Base-by-base conservation (phyloP, 108 stramenopile species). In the Nitzschia putrida region DNA sequence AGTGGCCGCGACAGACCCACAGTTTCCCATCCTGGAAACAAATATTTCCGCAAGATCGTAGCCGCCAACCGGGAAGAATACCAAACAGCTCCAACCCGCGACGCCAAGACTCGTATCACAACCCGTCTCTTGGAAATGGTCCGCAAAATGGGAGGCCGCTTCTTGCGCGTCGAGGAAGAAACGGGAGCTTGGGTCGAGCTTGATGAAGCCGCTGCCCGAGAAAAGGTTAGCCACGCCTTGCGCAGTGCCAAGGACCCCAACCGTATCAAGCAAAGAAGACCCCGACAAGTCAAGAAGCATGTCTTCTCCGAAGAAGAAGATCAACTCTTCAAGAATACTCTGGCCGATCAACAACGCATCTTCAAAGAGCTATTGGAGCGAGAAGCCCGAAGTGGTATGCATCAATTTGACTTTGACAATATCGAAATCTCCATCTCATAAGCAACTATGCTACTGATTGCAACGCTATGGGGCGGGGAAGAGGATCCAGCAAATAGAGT, bases 151-250 rank as follows among this genome's bases (percentile, higher is more conserved):
- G 64, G 64, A 13, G 69, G 69, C 22, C 61, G 61, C 37, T 77
- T 77, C 43, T 55, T 77, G 13, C 70, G 70, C 7, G 22, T 51
- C 34, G 55, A 77, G 25, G 76, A 64, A 56, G 41, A 18, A 3
- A 71, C 63, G 7, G 52, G 59, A 0, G 26, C 13, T 14, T 77
- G 68, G 69, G 44, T 29, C 22, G 76, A 77, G 40, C 69, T 65
- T 10, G 69, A 69, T 54, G 68, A 76, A 3, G 29, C 20, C 26
- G 69, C 61, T 29, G 75, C 68, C n/a, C 44, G 75, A 44, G 75
- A 76, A 39, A 76, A 76, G 38, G 75, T 76, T 13, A 76, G 75
- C 68, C 75, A 76, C 54, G 75, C 75, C 43, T 41, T 76, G 13
- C 75, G 75, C 13, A 64, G 61, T 53, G 67, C 68, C 61, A 76